Evolutionary conservation across 2,329 filamentous ascomycete genomes (phyloP).

Genomic region (Elsinoe arachidis): DNA sequence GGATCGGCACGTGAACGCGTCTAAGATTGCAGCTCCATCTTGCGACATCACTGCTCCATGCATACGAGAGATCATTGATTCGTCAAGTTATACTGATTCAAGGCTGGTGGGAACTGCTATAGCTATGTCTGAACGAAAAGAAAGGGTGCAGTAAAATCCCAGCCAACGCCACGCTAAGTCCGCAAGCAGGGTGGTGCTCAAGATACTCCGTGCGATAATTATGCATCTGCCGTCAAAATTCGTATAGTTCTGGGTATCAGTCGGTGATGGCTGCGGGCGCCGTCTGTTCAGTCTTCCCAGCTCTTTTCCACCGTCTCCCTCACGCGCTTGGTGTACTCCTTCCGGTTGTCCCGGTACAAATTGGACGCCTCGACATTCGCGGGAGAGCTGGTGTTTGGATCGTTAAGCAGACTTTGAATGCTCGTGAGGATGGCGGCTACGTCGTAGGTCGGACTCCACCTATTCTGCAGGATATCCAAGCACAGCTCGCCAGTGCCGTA

Average conservation of each 20-base stretch:
- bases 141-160: not conserved
- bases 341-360: slow-evolving; percentile 94
- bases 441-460: slow-evolving; percentile 98
- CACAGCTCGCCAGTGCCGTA: slow-evolving; percentile 96
- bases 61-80: not conserved
- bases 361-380: slow-evolving; percentile 98
- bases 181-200: not conserved
- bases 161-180: slow-evolving; percentile 11
- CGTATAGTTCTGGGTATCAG: not conserved
- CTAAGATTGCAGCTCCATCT: not conserved
- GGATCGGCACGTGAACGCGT: slow-evolving; percentile 12
- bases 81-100: not conserved
- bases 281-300: slow-evolving; percentile 69
- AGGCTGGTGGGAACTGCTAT: not conserved
- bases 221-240: not conserved
- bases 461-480: slow-evolving; percentile 91
- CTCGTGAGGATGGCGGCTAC: slow-evolving; percentile 95
- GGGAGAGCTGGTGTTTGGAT: slow-evolving; percentile 95
- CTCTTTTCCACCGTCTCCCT: slow-evolving; percentile 98
- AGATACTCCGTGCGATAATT: not conserved
- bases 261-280: slow-evolving; percentile 3
- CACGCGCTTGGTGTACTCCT: slow-evolving; percentile 92
- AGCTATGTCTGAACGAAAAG: not conserved
- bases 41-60: not conserved
- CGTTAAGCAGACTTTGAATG: slow-evolving; percentile 94